Evolutionary conservation across 202 grass and related monocot species (phyloP), one percentile per base, ranked within the genome.

Genomic region (Digitaria exilis): DNA sequence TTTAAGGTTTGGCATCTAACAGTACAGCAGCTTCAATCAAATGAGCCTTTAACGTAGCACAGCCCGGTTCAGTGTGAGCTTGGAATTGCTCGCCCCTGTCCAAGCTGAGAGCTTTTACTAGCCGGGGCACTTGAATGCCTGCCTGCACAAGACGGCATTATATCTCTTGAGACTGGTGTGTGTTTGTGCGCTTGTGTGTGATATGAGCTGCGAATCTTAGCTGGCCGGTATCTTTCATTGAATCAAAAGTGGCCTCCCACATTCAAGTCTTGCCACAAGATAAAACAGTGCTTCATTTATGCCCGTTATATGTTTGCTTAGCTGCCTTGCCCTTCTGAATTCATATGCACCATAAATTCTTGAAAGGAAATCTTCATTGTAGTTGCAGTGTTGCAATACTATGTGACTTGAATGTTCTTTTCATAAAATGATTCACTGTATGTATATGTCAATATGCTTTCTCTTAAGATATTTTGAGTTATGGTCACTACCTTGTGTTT

Each of bases 281-380:
- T 90, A 87, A 87, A 83, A 90, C 88, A 90, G 84, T 87, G 80
- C 69, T 83, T 46, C 88, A 90, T 87, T 87, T 86, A 90, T 90
- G 74, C 88, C 34, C 55, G 61, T 64, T 83, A 83, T 90, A 90
- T 83, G 84, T 64, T 75, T 79, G 88, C 80, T 80, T 90, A 80
- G 84, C 79, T 87, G 79, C 83, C 49, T 89, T 46, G 63, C 76
- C 61, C 59, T 74, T 79, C 73, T 74, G 41, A 76, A 74, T 86
- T 68, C 84, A 79, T 79, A 68, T 54, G 30, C 73, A 80, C 75
- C 80, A 90, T 90, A 75, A 90, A 80, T 90, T 83, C 52, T 79
- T 84, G 52, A 50, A 32, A 63, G 69, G 50, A 82, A 69, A 79
- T 48, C 60, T 90, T 64, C 62, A 87, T 82, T 75, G 69, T 71